phyloP scores from a whole-genome alignment of 2,329 filamentous ascomycete genomes.

The Diaporthe caulivora region DNA sequence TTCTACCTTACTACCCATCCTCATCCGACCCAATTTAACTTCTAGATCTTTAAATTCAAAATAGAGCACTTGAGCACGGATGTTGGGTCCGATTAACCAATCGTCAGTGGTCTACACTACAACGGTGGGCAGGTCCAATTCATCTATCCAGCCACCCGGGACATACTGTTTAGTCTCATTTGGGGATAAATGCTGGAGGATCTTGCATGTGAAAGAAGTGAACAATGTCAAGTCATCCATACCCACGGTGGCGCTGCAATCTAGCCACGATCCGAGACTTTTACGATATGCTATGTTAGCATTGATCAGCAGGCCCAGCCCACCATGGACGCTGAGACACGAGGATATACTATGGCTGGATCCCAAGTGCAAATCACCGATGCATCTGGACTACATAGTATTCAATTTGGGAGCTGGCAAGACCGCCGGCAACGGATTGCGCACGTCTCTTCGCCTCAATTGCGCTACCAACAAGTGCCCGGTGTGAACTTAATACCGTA shows the following conservation, averaged over 20 bases:
- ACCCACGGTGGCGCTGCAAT: not conserved
- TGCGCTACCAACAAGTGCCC: not conserved
- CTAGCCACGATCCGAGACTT: not conserved
- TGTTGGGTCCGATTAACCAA: not conserved
- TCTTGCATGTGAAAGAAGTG: not conserved
- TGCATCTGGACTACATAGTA: not conserved
- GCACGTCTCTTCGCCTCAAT: not conserved
- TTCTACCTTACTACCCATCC: too few relatives aligned
- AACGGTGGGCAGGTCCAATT: too few relatives aligned
- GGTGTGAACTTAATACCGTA: not conserved
- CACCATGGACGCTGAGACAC: not conserved
- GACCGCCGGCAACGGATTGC: too few relatives aligned
- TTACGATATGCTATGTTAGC: not conserved
- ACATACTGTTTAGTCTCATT: not conserved
- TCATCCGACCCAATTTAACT: too few relatives aligned
- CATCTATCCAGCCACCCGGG: not conserved
- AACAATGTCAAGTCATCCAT: not conserved
- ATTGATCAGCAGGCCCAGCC: not conserved
- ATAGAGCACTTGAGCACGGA: not conserved
- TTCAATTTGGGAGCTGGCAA: not conserved
- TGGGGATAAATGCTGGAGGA: not conserved
- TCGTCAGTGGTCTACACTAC: too few relatives aligned
- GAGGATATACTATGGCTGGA: not conserved
- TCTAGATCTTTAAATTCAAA: not conserved
- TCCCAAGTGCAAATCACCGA: not conserved